Percentiles rank a stretch among this genome's conserved stretches.
phyloP scores from a whole-genome alignment of 192 early-diverging fungal species.

The Backusella westeae region DNA sequence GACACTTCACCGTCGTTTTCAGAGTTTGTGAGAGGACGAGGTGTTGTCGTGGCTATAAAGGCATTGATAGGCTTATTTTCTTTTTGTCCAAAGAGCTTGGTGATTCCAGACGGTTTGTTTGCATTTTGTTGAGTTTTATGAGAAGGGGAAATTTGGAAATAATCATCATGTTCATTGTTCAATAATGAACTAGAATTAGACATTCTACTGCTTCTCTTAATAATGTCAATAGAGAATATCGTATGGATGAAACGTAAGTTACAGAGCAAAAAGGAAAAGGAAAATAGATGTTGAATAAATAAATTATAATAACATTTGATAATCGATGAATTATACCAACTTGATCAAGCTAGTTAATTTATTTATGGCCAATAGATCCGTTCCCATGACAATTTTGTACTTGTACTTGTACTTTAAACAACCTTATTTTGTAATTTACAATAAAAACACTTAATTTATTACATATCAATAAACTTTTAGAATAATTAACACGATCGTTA shows the following conservation, averaged over 20 bases:
- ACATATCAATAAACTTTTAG: neutral
- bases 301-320: neutral
- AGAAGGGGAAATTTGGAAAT: neutral
- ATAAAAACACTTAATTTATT: neutral
- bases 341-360: neutral
- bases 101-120: neutral
- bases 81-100: neutral
- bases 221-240: neutral
- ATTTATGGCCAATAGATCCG: neutral
- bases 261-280: neutral
- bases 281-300: neutral
- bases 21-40: neutral
- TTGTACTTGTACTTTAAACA: neutral
- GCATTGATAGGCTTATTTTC: neutral
- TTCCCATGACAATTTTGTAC: neutral
- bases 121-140: neutral
- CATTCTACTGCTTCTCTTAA: neutral
- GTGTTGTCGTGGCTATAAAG: neutral
- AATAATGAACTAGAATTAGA: neutral
- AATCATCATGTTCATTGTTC: neutral
- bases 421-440: neutral
- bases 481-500: no score
- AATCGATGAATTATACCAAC: neutral
- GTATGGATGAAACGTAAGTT: neutral
- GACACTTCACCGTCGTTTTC: neutral